A percentile compares a stretch with the other conserved stretches of the same genome.
phyloP scores from a whole-genome alignment of 2,329 filamentous ascomycete species.

The Phialophora macrospora region DNA sequence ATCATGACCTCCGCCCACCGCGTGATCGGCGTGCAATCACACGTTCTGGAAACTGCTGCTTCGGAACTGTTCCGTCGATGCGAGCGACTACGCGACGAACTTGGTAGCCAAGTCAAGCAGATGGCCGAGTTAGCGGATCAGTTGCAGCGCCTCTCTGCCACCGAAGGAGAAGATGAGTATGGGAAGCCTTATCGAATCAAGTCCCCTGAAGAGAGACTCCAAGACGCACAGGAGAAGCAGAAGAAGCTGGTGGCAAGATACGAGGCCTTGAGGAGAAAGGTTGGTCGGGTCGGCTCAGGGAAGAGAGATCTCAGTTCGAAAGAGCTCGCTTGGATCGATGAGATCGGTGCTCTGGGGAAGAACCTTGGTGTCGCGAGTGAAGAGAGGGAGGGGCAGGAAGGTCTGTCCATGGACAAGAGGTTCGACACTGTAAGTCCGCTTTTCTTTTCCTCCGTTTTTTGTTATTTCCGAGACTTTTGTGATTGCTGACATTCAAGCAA shows the following conservation, averaged over 20 bases:
- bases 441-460: not conserved
- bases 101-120: constrained; percentile 54
- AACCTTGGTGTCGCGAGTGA: constrained; percentile 43
- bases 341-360: constrained; percentile 49
- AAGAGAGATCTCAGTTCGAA: constrained; percentile 53
- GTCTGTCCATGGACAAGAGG: constrained; percentile 43
- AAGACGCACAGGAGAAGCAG: constrained; percentile 49
- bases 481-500: not conserved
- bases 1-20: constrained; percentile 55
- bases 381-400: constrained; percentile 25
- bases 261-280: constrained; percentile 51
- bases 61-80: constrained; percentile 60
- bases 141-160: constrained; percentile 50
- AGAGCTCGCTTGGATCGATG: constrained; percentile 52
- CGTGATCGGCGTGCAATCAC: constrained; percentile 53
- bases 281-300: constrained; percentile 45
- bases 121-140: constrained; percentile 53
- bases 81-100: constrained; percentile 54
- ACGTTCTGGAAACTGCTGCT: constrained; percentile 53
- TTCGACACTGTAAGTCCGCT: constrained; percentile 47
- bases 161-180: constrained; percentile 45
- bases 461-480: not conserved
- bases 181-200: constrained; percentile 42
- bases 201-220: constrained; percentile 48
- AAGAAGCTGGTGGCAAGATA: constrained; percentile 49